Evolutionary conservation across 2,329 filamentous ascomycete genomes (phyloP).

Genomic region (Helminthosporium solani): DNA sequence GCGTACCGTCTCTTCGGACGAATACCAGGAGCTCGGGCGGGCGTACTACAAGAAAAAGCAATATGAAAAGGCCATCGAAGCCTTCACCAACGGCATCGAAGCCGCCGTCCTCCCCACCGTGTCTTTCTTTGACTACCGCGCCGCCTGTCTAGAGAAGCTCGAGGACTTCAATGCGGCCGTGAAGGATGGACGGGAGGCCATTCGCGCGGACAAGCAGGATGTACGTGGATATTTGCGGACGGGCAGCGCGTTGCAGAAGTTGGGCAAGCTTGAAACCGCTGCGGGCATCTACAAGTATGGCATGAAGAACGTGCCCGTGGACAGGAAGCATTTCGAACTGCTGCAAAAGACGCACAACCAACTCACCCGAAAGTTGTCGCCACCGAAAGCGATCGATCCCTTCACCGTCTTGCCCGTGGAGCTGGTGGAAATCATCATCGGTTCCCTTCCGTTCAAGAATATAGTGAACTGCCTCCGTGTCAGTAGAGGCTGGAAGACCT

Average conservation of each 20-base stretch:
- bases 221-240: slow-evolving; percentile 60
- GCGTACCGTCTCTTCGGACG: slow-evolving; percentile 33
- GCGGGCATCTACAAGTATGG: slow-evolving; percentile 59
- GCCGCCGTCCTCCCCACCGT: slow-evolving; percentile 20
- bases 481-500: slow-evolving; percentile 56
- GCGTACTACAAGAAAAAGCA: slow-evolving; percentile 40
- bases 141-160: slow-evolving; percentile 57
- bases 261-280: slow-evolving; percentile 55
- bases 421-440: slow-evolving; percentile 54
- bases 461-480: slow-evolving; percentile 56
- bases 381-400: slow-evolving; percentile 51
- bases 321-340: slow-evolving; percentile 39
- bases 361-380: slow-evolving; percentile 45
- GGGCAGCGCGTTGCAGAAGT: slow-evolving; percentile 50
- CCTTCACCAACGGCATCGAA: slow-evolving; percentile 37
- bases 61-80: slow-evolving; percentile 36
- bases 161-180: slow-evolving; percentile 53
- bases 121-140: slow-evolving; percentile 55
- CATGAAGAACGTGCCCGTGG: slow-evolving; percentile 52
- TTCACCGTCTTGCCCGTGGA: slow-evolving; percentile 57
- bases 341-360: slow-evolving; percentile 52
- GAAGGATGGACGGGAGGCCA: slow-evolving; percentile 59
- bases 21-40: slow-evolving; percentile 39
- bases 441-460: slow-evolving; percentile 54
- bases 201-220: slow-evolving; percentile 52